Base-by-base conservation (phyloP, 2,329 filamentous ascomycete species). In the Trichoderma sp. region DNA sequence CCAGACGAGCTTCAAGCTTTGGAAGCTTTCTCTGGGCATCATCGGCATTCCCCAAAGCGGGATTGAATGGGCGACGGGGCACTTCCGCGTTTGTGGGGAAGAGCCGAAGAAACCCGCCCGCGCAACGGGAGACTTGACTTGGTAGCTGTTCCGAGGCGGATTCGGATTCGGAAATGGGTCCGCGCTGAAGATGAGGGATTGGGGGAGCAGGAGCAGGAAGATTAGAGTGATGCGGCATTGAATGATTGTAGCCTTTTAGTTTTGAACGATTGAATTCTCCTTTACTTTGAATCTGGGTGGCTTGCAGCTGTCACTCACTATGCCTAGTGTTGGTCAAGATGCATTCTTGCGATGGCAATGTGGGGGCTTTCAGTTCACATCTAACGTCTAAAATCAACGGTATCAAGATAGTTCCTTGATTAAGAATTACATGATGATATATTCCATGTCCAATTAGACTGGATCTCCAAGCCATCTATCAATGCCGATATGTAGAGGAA, bases 31-130 rank as follows among this genome's bases (percentile, higher is more conserved):
- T 34, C 30, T 52, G 50, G 10, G 10, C 45, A 52, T 43, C 24
- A 43, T 63, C 59, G 59, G 59, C 50, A 54, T 63, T 50, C 15
- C 28, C 30, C 41, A 52, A 43, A 51, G 60, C 34, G 64, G 58
- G 59, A 47, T 55, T 39, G 10, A 39, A 39, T 39, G 34, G 30
- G 47, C 14, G 34, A 48, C 30, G 64, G 51, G 30, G 43, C 51
- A 41, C 59, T 66, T 63, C 64, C 64, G 64, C 64, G 39, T 34
- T 52, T 48, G 64, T 63, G 64, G 63, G 58, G 50, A 55, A 56
- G 21, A 63, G 64, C 61, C 60, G 60, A 39, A 55, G 63, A 24
- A 45, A 63, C 39, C 59, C 59, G 59, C 41, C 41, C 48, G 58
- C 48, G 9, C n/a, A 51, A 58, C 55, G 15, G 21, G 26, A 41